A percentile compares a stretch with the other conserved stretches of the same genome.
Evolutionary conservation across 192 early-diverging fungal species (phyloP).

Genomic region (Hyaloraphidium curvatum): DNA sequence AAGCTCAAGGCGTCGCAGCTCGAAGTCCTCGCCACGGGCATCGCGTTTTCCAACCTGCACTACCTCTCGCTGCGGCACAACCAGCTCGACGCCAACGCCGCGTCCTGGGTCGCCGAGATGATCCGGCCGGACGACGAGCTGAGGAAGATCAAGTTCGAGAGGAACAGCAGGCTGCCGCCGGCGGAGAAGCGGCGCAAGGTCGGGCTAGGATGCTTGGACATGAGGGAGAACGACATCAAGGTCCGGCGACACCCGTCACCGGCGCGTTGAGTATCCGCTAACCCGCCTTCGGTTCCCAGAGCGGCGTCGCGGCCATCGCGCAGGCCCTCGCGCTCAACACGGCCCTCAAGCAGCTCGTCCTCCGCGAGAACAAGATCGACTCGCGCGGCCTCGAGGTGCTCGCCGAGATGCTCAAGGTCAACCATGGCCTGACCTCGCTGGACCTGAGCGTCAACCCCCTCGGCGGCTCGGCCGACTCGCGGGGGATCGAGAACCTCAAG

Average conservation of each 20-base stretch:
- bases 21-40: slow-evolving; percentile 23
- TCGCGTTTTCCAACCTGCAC: slow-evolving; percentile 11
- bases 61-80: slow-evolving; percentile 10
- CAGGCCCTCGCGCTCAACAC: slow-evolving; percentile 28
- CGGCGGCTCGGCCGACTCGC: slow-evolving; percentile 10
- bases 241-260: not conserved
- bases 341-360: slow-evolving; percentile 14
- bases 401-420: slow-evolving; percentile 21
- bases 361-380: slow-evolving; percentile 31
- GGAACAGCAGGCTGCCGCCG: not conserved
- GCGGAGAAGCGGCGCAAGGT: not conserved
- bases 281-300: not conserved
- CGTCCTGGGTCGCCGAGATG: slow-evolving; percentile 3
- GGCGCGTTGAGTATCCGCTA: not conserved
- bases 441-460: slow-evolving; percentile 36
- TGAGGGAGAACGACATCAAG: slow-evolving; percentile 13
- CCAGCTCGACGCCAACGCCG: slow-evolving; percentile 1
- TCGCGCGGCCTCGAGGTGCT: slow-evolving; percentile 19
- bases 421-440: slow-evolving; percentile 23
- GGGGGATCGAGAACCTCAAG: slow-evolving; percentile 11
- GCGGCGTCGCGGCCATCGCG: slow-evolving; percentile 26
- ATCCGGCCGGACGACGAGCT: not conserved
- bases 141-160: not conserved
- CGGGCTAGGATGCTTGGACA: slow-evolving; percentile 8
- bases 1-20: slow-evolving; percentile 21